phyloP scores from a whole-genome alignment of 345 rosid species.

The Camelina hispida region DNA sequence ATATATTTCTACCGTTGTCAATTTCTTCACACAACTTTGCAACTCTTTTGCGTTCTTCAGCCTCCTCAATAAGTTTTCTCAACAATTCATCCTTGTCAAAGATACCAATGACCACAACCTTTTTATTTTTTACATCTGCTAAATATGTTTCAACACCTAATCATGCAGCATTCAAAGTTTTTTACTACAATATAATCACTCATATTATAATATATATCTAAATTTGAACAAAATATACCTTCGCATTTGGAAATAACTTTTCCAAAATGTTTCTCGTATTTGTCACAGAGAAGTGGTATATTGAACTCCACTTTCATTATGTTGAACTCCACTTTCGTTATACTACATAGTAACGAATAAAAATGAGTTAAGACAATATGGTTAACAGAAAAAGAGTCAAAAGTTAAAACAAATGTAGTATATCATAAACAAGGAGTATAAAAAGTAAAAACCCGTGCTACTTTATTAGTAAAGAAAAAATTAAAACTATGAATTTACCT shows the following conservation, averaged over 20 bases:
- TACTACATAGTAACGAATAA: neutral
- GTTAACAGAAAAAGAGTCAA: neutral
- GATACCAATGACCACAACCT: constrained; percentile 15
- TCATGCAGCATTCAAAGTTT: neutral
- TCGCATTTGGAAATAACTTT: constrained; percentile 13
- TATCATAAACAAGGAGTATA: neutral
- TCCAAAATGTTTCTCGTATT: neutral
- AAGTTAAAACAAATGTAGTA: neutral
- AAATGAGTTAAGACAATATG: neutral
- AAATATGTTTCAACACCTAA: constrained; percentile 15
- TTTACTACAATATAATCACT: constrained; percentile 1
- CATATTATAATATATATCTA: neutral
- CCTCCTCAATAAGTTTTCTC: neutral
- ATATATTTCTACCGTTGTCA: neutral
- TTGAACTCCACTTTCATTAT: neutral
- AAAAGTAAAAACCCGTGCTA: neutral
- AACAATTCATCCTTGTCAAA: constrained; percentile 11
- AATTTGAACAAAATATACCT: constrained; percentile 4
- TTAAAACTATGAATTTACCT: neutral
- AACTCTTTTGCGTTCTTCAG: neutral
- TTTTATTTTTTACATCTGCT: constrained; percentile 1
- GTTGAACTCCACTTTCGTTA: neutral
- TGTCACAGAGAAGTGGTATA: neutral
- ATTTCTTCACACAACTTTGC: neutral
- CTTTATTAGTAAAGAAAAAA: neutral